Base-by-base conservation (phyloP, 176 grass and related monocot genomes). In the Aegilops umbellulata region DNA sequence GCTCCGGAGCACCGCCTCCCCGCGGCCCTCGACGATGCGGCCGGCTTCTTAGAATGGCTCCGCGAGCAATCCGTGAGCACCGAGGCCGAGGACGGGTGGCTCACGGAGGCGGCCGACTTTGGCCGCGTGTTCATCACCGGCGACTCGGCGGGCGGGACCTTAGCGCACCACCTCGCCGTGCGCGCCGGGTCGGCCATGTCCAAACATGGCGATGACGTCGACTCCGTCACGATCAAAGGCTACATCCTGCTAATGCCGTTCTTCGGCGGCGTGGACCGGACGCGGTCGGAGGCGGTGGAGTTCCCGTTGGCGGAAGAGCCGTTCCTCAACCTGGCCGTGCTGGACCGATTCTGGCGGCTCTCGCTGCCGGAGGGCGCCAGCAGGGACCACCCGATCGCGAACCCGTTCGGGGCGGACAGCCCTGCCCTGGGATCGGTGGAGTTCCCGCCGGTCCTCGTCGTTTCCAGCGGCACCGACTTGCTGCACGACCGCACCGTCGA, bases 331-430 rank as follows among this genome's bases (percentile, higher is more conserved):
- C 87, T 75, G 51, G 86, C 91, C 49, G 73, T 93, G 4, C 82
- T 84, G 23, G 94, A 97, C 85, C 79, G 65, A 76, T 98, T 92
- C 86, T 98, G 96, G 96, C 86, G 91, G 75, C 93, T 98, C 8
- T 95, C 93, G 29, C 84, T 95, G 72, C 96, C 96, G 47, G 32
- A 10, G 3, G 93, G 88, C 26, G 81, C 81, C 68, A 95, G 81
- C 67, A 80, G 82, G 63, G 93, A 98, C 80, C 92, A 98, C 76
- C 96, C 92, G 8, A 34, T 87, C 12, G 81, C 83, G 36, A 95
- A 98, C 85, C 96, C 96, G 12, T 94, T 95, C 31, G 93, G 96
- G 11, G 91, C 88, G 32, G 91, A 91, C 4, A 91, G 91, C 84
- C 88, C 88, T 1, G 6, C 1, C 6, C 81, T 98, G 10, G 60